Evolutionary conservation across 2,329 filamentous ascomycete species (phyloP), one percentile per base, ranked within the genome.

Genomic region (Diplodia intermedia): DNA sequence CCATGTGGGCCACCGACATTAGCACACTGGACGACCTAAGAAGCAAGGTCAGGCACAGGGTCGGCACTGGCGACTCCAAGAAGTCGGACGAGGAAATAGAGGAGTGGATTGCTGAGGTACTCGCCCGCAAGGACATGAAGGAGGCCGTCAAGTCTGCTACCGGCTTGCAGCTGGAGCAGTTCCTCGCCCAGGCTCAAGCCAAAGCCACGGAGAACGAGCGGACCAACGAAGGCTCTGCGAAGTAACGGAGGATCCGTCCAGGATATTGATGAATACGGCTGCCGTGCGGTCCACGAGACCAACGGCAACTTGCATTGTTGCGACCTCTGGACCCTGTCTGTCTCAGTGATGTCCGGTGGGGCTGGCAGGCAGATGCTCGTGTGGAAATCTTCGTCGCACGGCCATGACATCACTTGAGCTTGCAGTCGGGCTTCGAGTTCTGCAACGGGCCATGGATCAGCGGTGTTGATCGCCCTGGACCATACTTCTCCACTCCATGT

Each of bases 1-100:
- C 89, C 12, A 83, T 92, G 70, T 97, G 90, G 85, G 89, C 88
- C 0, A 87, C 95, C 69, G 91, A 97, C 77, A 86, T 98, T 43
- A 80, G 79, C 33, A 80, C 80, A 38, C 47, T 83, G 47, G 78
- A 79, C 66, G 83, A 85, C 88, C 88, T 75, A 85, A 83, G 55
- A 65, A 88, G 80, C 85, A 88, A 86, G 79, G 89, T 83, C 12
- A 74, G 79, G 81, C 85, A 71, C 79, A 86, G 76, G 71, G 49
- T 69, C 23, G 67, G 67, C 15, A 85, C 68, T 76, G 82, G 72
- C 82, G 78, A 73, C 78, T 77, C 67, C 83, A 84, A 74, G 77
- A 80, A 85, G 71, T 79, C 82, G 47, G 84, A 86, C 75, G 78
- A 81, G 73, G 84, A 86, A 71, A 81, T 87, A 68, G 85, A 85